These are phyloP conservation scores for Sisymbrium irio DNA, from an alignment of 345 rosid genomes.

Conservation along the genomic window DNA sequence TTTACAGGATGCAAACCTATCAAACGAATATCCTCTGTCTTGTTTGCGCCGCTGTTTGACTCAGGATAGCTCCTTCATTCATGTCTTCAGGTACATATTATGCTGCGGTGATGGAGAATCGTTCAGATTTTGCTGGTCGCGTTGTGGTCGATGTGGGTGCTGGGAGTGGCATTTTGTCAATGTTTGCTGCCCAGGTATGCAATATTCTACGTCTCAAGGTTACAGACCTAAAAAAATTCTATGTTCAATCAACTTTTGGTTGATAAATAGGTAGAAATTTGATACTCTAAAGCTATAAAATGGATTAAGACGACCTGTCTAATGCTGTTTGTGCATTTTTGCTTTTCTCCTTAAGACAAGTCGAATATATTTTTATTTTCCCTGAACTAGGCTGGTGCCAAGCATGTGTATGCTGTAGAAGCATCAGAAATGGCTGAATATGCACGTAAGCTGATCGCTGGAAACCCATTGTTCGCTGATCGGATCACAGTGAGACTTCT, in stretches of 20 bases:
- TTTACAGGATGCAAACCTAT: neutral
- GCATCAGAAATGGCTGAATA: constrained; percentile 99
- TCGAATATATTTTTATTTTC: neutral
- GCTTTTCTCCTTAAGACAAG: constrained; percentile 5
- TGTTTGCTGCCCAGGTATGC: constrained; percentile 97
- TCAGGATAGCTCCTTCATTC: neutral
- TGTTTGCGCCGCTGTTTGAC: neutral
- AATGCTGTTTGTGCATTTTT: constrained; percentile 8
- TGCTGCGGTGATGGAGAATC: constrained; percentile 97
- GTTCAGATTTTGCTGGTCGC: constrained; percentile 80
- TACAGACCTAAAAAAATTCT: neutral
- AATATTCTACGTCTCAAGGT: neutral
- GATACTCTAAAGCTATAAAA: neutral
- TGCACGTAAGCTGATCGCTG: constrained; percentile 90
- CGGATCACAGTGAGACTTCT: constrained; percentile 72
- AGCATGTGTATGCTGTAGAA: constrained; percentile 98
- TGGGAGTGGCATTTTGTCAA: constrained; percentile 96
- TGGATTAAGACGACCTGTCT: neutral
- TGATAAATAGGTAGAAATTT: neutral
- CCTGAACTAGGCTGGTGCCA: constrained; percentile 86
- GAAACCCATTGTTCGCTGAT: constrained; percentile 74
- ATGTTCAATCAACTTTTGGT: neutral
- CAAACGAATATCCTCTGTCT: neutral
- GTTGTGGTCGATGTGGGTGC: constrained; percentile 99
- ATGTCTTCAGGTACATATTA: constrained; percentile 81